Evolutionary conservation across 148 eudicot genomes (phyloP).

Genomic region (Chenopodium quinoa): DNA sequence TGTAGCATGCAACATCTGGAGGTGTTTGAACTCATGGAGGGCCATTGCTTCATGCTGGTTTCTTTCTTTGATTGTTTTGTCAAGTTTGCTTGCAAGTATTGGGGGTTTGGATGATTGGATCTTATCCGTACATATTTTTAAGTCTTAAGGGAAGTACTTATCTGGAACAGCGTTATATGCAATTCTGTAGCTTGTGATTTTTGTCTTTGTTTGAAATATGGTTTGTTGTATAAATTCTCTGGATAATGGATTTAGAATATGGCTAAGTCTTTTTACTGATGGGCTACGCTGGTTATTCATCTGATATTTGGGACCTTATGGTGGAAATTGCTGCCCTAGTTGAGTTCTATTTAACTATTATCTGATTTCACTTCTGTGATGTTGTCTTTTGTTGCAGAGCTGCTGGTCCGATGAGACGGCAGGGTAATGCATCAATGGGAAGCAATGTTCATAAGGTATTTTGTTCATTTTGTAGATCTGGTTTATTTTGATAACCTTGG

Average conservation of each 20-base stretch:
- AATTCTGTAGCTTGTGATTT: slow-evolving; percentile 21
- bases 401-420: slow-evolving; percentile 36
- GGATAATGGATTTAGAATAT: neutral
- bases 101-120: neutral
- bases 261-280: slow-evolving; percentile 2
- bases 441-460: slow-evolving; percentile 20
- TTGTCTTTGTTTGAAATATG: slow-evolving; percentile 19
- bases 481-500: neutral
- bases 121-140: neutral
- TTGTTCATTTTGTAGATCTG: neutral
- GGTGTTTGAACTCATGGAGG: slow-evolving; percentile 1
- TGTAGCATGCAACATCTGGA: neutral
- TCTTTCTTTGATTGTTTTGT: slow-evolving; percentile 1
- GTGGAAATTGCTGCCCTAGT: slow-evolving; percentile 25
- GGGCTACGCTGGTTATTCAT: slow-evolving; percentile 14
- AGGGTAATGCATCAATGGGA: slow-evolving; percentile 29
- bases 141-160: slow-evolving; percentile 19
- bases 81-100: slow-evolving; percentile 14
- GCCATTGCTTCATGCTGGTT: slow-evolving; percentile 11
- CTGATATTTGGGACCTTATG: slow-evolving; percentile 18
- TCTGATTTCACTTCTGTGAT: slow-evolving; percentile 23
- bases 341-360: slow-evolving; percentile 1
- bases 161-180: slow-evolving; percentile 10
- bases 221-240: slow-evolving; percentile 27
- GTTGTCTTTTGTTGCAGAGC: slow-evolving; percentile 51